Base-by-base conservation (phyloP, 768 basidiomycete species). In the Termitomyces titanicus region DNA sequence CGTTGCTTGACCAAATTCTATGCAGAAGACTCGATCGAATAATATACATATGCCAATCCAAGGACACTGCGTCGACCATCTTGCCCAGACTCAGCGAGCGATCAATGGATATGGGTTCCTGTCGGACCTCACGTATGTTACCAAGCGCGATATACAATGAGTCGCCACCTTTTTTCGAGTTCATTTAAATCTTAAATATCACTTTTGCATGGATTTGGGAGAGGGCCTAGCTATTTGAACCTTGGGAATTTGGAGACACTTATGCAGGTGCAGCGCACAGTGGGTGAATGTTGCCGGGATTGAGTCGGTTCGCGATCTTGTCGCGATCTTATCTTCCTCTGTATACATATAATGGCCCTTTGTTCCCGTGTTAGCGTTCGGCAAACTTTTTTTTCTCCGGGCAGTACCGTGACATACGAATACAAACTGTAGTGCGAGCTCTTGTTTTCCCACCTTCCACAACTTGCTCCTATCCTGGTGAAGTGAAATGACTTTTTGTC, bases 131-230 rank as follows among this genome's bases (percentile, higher is more conserved):
- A 54, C 62, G n/a, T 38, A 51, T n/a, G n/a, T n/a, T n/a, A n/a
- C 18, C 37, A 33, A 10, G 20, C 15, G 13, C 38, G 52, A 20
- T 33, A 43, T 6, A n/a, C 52, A 20, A 49, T 64, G 12, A 46
- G 27, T 27, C 31, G 39, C 8, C 50, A 62, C 46, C 45, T 66
- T 27, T 66, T 61, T 52, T 31, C 44, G 15, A 17, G 22, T 17
- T 68, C 38, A 27, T 37, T n/a, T 0, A 24, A 53, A 15, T 38
- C 59, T 2, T 13, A 44, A 24, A 25, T 27, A 7, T 25, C 51
- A 5, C 56, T 59, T 47, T 35, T 47, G 38, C 12, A 18, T 20
- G 60, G 54, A 59, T 48, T 33, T 65, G 66, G 64, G 17, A 43
- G 24, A 35, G 34, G 17, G 17, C 59, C 54, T 13, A 18, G 20